Evolutionary conservation across 495 filamentous ascomycete genomes (phyloP).

Genomic region (Cairneyella variabilis): DNA sequence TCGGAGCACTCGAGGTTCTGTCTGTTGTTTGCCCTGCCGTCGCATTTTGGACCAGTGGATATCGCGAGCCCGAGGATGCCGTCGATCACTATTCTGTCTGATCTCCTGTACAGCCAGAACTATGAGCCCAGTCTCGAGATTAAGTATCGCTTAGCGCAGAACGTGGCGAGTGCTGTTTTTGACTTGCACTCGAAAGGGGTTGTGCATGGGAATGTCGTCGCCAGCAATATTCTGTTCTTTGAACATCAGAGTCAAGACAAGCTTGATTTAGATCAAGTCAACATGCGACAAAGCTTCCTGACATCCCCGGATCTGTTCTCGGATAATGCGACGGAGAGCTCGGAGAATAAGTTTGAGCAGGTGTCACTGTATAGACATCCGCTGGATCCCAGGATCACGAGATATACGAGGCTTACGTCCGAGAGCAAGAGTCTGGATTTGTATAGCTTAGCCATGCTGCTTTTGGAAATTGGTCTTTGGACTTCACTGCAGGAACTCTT

Average conservation of each 20-base stretch:
- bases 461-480: constrained; percentile 89
- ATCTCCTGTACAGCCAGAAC: constrained; percentile 46
- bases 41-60: constrained; percentile 54
- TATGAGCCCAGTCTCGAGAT: constrained; percentile 64
- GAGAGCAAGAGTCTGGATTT: constrained; percentile 69
- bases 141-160: constrained; percentile 78
- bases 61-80: constrained; percentile 40
- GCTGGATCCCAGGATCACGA: constrained; percentile 59
- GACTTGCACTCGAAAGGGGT: constrained; percentile 72
- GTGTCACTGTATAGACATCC: constrained; percentile 69
- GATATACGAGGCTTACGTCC: constrained; percentile 42
- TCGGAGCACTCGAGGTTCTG: constrained; percentile 71
- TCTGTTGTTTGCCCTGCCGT: constrained; percentile 78
- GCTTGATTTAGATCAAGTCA: constrained; percentile 45
- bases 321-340: constrained; percentile 50
- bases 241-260: constrained; percentile 43
- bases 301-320: constrained; percentile 81
- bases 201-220: constrained; percentile 76
- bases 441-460: constrained; percentile 77
- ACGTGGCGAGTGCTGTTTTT: constrained; percentile 70
- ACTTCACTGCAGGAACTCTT: constrained; percentile 62
- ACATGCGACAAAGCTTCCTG: constrained; percentile 71
- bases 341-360: neutral
- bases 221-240: constrained; percentile 77
- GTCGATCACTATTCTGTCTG: constrained; percentile 45